phyloP scores from a whole-genome alignment of 1,284 basidiomycete genomes.

The Clitocybe nebularis region DNA sequence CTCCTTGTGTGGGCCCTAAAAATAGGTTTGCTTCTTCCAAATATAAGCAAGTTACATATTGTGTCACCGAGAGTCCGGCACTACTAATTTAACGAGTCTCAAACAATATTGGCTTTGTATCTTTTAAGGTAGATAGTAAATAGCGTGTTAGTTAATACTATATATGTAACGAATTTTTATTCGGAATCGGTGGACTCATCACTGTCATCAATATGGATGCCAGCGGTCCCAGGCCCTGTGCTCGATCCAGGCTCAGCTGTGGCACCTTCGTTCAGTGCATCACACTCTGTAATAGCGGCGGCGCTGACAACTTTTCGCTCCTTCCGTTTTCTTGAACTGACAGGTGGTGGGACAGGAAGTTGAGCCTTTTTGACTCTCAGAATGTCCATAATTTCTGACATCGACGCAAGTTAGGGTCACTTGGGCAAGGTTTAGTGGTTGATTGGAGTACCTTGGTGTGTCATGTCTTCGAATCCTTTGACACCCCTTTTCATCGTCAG shows the following conservation, averaged over 20 bases:
- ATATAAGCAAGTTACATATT: no score
- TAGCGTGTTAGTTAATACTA: neutral
- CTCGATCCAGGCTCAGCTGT: slow-evolving; percentile 20
- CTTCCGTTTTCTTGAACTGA: slow-evolving; percentile 30
- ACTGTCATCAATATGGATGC: slow-evolving; percentile 1
- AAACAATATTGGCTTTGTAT: no score
- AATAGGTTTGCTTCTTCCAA: no score
- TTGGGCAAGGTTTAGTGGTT: slow-evolving; percentile 8
- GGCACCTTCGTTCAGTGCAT: slow-evolving; percentile 22
- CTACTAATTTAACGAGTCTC: no score
- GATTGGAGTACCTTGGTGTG: slow-evolving; percentile 55
- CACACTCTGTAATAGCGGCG: slow-evolving; percentile 36
- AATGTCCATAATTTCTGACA: slow-evolving; percentile 74
- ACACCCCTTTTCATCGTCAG: slow-evolving; percentile 70
- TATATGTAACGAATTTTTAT: neutral
- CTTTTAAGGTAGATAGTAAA: no score
- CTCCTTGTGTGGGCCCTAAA: no score
- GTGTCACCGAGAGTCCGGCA: no score
- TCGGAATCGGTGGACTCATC: slow-evolving; percentile 14
- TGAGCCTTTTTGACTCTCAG: slow-evolving; percentile 66
- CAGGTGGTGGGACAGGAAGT: slow-evolving; percentile 35
- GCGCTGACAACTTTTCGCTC: slow-evolving; percentile 52
- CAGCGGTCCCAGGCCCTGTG: slow-evolving; percentile 18
- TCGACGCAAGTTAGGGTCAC: slow-evolving; percentile 9
- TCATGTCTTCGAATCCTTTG: slow-evolving; percentile 74